Evolutionary conservation across 2,329 filamentous ascomycete species (phyloP).

Genomic region (Ophiosphaerella korrae): DNA sequence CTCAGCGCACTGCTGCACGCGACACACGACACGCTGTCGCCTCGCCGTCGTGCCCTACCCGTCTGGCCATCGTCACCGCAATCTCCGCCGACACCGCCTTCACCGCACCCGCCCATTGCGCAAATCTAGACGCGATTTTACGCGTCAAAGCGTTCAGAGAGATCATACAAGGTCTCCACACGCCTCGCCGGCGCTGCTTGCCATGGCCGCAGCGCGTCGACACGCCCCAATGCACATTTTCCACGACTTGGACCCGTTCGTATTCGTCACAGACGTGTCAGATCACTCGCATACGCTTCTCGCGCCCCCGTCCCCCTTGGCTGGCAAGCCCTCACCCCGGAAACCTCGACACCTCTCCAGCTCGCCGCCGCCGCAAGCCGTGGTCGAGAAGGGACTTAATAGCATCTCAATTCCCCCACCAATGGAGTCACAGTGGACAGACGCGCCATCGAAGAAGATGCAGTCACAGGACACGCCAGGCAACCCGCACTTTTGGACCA

Average conservation of each 20-base stretch:
- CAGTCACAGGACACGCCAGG: constrained; percentile 29
- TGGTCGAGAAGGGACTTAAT: constrained; percentile 68
- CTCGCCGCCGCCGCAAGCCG: constrained; percentile 63
- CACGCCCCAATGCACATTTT: constrained; percentile 62
- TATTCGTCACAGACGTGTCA: constrained; percentile 52
- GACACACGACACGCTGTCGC: no score
- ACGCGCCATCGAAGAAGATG: constrained; percentile 71
- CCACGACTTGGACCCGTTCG: constrained; percentile 59
- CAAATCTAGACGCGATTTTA: constrained; percentile 45
- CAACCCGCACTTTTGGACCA: constrained; percentile 61
- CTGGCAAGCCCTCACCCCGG: constrained; percentile 68
- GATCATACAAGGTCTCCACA: constrained; percentile 36
- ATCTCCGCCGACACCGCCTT: constrained; percentile 35
- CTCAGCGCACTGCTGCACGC: no score
- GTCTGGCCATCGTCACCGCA: constrained; percentile 40
- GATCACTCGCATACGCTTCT: constrained; percentile 68
- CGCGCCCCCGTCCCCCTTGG: constrained; percentile 61
- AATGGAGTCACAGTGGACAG: constrained; percentile 60
- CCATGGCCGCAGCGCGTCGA: constrained; percentile 63
- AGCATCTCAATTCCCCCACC: constrained; percentile 72
- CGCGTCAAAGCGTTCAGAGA: constrained; percentile 45
- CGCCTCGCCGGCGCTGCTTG: constrained; percentile 33
- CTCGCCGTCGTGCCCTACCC: neutral
- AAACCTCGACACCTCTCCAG: constrained; percentile 65
- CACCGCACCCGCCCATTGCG: constrained; percentile 26